Percentiles rank a stretch among this genome's conserved stretches.
These are phyloP conservation scores for Cadophora gregata DNA, from an alignment of 2,329 filamentous ascomycete species.

Conservation along the genomic window DNA sequence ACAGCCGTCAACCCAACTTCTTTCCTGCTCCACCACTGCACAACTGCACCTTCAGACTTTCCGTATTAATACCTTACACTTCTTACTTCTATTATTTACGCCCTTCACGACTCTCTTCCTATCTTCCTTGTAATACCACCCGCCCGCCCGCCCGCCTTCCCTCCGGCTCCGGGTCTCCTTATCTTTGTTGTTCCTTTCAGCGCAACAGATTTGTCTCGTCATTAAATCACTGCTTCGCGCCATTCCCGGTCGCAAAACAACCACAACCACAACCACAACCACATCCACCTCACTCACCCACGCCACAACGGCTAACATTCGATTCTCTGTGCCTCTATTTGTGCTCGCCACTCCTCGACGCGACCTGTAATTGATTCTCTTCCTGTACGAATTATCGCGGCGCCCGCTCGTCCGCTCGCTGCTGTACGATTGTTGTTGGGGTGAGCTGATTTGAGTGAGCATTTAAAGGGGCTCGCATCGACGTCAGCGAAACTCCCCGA, in stretches of 20 bases:
- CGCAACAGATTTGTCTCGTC: slow-evolving; percentile 6
- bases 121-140: slow-evolving; percentile 7
- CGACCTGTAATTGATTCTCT: slow-evolving; percentile 38
- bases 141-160: too few relatives aligned
- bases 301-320: slow-evolving; percentile 37
- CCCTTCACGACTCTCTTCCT: neutral
- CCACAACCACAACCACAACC: slow-evolving; percentile 12
- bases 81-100: neutral
- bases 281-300: neutral
- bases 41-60: slow-evolving; percentile 10
- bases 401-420: neutral
- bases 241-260: slow-evolving; percentile 18
- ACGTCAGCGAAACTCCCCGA: slow-evolving; percentile 27
- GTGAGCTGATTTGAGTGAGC: slow-evolving; percentile 8
- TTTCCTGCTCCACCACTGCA: neutral
- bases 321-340: slow-evolving; percentile 35
- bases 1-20: neutral
- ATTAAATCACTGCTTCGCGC: slow-evolving; percentile 14
- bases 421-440: slow-evolving; percentile 18
- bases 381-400: slow-evolving; percentile 33
- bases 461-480: slow-evolving; percentile 24
- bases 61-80: neutral
- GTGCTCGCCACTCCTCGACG: slow-evolving; percentile 28
- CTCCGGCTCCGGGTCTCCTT: too few relatives aligned
- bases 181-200: slow-evolving; percentile 8